phyloP scores from a whole-genome alignment of 2,329 filamentous ascomycete genomes.

The Blastomyces emzantsi region DNA sequence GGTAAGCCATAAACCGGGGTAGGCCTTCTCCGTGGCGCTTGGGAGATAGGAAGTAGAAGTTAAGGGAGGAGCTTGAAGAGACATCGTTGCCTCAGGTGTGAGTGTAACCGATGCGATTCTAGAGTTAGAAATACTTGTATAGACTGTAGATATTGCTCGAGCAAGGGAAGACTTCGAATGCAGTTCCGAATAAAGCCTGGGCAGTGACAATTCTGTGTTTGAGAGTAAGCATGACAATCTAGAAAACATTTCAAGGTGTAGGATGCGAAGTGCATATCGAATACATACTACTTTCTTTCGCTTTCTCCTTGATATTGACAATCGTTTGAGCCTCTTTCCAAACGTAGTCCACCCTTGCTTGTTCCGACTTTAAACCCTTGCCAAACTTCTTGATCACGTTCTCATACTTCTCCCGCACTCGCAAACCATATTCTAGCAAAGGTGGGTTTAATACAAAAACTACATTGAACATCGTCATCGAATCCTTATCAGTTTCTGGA shows the following conservation, averaged over 20 bases:
- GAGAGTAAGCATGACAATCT: slow-evolving; percentile 14
- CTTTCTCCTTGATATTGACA: slow-evolving; percentile 69
- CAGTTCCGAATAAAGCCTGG: slow-evolving; percentile 35
- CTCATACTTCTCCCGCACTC: slow-evolving; percentile 71
- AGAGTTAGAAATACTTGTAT: slow-evolving; percentile 69
- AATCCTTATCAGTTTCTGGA: slow-evolving; percentile 40
- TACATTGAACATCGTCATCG: slow-evolving; percentile 96
- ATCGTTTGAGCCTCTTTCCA: slow-evolving; percentile 85
- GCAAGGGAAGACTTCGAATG: slow-evolving; percentile 64
- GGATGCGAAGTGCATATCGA: neutral
- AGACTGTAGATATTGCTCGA: slow-evolving; percentile 71
- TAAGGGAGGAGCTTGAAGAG: slow-evolving; percentile 53
- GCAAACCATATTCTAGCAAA: slow-evolving; percentile 62
- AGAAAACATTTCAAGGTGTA: neutral
- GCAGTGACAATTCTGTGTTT: slow-evolving; percentile 26
- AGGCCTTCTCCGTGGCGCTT: slow-evolving; percentile 56
- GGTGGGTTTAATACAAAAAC: slow-evolving; percentile 84
- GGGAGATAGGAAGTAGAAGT: slow-evolving; percentile 65
- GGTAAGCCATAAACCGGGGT: slow-evolving; percentile 74
- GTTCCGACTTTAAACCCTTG: slow-evolving; percentile 85
- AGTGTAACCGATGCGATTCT: slow-evolving; percentile 79
- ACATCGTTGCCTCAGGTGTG: slow-evolving; percentile 52
- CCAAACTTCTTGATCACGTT: slow-evolving; percentile 89
- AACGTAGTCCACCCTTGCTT: slow-evolving; percentile 81
- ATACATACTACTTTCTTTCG: slow-evolving; percentile 49